Evolutionary conservation across 2,329 filamentous ascomycete genomes (phyloP), one percentile per base, ranked within the genome.

Genomic region (Zopfia rhizophila): DNA sequence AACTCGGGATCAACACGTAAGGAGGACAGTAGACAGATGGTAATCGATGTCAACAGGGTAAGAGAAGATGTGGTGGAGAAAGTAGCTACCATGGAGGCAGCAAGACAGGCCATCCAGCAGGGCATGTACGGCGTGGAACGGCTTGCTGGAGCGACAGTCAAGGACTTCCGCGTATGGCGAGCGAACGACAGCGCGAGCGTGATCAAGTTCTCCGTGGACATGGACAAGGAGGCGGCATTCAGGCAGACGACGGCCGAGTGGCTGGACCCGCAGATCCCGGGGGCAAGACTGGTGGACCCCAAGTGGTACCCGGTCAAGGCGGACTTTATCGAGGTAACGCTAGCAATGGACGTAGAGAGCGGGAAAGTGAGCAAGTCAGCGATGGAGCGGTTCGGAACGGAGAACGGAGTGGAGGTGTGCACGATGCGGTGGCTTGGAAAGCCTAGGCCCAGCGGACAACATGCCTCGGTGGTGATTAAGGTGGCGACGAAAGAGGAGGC

Each of bases 141-240:
- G 22, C 45, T 53, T 25, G 38, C 22, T 19, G 41, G 42, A 31
- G 35, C 41, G 12, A 23, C 28, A 12, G 18, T 53, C 27, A 50
- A 53, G 42, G 32, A 22, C 24, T 46, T 52, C 22, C 36, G 29
- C 3, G 44, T 52, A 23, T 48, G 39, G 48, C 21, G 44, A 35
- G 25, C 29, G 29, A 38, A 52, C 38, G 24, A 51, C 13, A 35
- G 27, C 27, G 30, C 44, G n/a, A 55, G 43, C 39, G 44, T 52
- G 23, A 55, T 55, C 33, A 51, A 55, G 44, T 51, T 51, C 42
- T 38, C 24, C 14, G 40, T 52, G 10, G 49, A 52, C 35, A 50
- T 50, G 30, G 42, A 53, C 35, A 49, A 52, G 40, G 48, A 55
- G 27, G 51, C 41, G 13, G 41, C 38, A 29, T 50, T 53, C 50